Evolutionary conservation across 2,329 filamentous ascomycete genomes (phyloP), one percentile per base, ranked within the genome.

Genomic region (Diaporthe ilicicola): DNA sequence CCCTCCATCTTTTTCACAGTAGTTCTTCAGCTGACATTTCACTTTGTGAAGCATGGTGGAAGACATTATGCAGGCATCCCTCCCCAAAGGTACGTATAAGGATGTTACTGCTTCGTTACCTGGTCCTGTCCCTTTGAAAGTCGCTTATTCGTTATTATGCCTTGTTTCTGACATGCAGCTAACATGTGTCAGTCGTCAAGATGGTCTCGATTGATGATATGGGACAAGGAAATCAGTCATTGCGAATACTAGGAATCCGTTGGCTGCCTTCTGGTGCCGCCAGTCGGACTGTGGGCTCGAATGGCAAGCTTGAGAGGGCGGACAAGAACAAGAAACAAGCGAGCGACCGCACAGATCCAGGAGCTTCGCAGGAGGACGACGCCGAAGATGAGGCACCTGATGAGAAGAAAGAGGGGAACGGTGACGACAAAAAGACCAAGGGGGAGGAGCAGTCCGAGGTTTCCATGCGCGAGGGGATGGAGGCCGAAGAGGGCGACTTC

Each of bases 141-240:
- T n/a, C n/a, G n/a, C n/a, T n/a, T n/a, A n/a, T n/a, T n/a, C 32
- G 32, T 34, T 34, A 34, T n/a, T 48, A 8, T 17, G 46, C 4
- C 39, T 44, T 46, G 46, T 22, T 24, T 10, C 37, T 13, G 13
- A 39, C 13, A 39, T 13, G 10, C 46, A 48, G 22, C 46, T 48
- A 48, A 48, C 46, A 48, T 24, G n/a, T 17, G n/a, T n/a, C 46
- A 48, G 29, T 92, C 44, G 86, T 94, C 39, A 88, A 92, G 59
- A 93, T 93, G 92, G 90, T 94, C 53, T 91, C 90, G 67, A 89
- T 94, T 9, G 91, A 94, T 61, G 92, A 94, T 73, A 88, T 94
- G 70, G 92, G 92, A 0, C 92, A 94, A 79, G 92, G 92, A 9
- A 93, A 89, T 72, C 92, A 94, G 76, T 85, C 90, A 0, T 76